Evolutionary conservation across 2,329 filamentous ascomycete genomes (phyloP).

Genomic region (Sporothrix pallida): DNA sequence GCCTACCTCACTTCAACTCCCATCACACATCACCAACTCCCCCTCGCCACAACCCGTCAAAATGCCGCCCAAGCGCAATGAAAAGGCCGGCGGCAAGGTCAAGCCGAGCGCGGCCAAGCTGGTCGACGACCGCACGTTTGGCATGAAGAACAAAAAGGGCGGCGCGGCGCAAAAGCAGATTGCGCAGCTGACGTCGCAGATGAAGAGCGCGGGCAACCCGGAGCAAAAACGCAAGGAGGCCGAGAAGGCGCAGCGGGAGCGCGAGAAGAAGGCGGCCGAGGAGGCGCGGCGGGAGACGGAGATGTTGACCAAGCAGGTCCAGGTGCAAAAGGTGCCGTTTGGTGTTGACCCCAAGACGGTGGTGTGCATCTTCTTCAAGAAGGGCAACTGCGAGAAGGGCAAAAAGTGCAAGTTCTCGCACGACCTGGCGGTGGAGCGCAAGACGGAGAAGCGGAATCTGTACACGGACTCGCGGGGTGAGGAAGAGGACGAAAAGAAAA

Average conservation of each 20-base stretch:
- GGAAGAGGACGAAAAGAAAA: constrained; percentile 79
- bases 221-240: constrained; percentile 83
- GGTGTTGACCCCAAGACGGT: constrained; percentile 98
- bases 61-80: constrained; percentile 75
- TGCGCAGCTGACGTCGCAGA: constrained; percentile 76
- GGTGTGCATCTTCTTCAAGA: constrained; percentile 95
- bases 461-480: constrained; percentile 82
- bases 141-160: constrained; percentile 99
- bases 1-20: not conserved
- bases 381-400: constrained; percentile 95
- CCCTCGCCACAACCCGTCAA: constrained; percentile 47
- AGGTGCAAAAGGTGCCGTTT: constrained; percentile 97
- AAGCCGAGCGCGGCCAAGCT: constrained; percentile 62
- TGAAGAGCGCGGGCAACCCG: constrained; percentile 74
- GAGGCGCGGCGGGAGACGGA: constrained; percentile 79
- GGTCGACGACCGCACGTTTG: constrained; percentile 95
- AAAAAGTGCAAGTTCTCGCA: constrained; percentile 98
- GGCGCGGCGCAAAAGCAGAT: constrained; percentile 89
- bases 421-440: constrained; percentile 85
- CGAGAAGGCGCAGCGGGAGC: constrained; percentile 71
- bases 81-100: constrained; percentile 59
- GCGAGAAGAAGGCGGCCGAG: constrained; percentile 91
- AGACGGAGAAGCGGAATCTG: constrained; percentile 87
- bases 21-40: not conserved
- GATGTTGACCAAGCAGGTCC: constrained; percentile 87